Evolutionary conservation across 2,329 filamentous ascomycete genomes (phyloP).

Genomic region (Zymoseptoria ardabiliae): DNA sequence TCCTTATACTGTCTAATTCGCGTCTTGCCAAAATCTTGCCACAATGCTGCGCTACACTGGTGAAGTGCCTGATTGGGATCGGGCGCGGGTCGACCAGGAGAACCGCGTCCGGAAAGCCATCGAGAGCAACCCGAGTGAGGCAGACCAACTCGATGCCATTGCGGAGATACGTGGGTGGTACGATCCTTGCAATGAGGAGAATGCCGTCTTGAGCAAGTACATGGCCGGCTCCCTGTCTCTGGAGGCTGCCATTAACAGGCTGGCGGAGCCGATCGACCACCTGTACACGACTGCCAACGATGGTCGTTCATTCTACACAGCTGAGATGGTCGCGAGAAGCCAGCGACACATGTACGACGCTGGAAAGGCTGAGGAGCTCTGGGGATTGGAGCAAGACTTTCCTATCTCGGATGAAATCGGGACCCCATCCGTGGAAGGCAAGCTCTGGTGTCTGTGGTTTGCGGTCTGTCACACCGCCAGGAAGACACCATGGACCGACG

Average conservation of each 20-base stretch:
- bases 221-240: not conserved
- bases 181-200: constrained; percentile 13
- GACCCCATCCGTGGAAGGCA: not conserved
- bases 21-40: not conserved
- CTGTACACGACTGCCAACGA: constrained; percentile 10
- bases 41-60: not conserved
- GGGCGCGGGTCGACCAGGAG: not conserved
- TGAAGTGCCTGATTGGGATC: not conserved
- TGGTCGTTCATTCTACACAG: constrained; percentile 2
- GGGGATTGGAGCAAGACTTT: constrained; percentile 3
- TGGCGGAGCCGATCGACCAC: constrained; percentile 25
- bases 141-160: constrained; percentile 26
- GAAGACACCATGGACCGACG: not conserved
- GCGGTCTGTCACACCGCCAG: not conserved
- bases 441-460: not conserved
- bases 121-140: constrained; percentile 13
- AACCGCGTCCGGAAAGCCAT: constrained; percentile 10
- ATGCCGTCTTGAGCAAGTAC: not conserved
- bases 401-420: not conserved
- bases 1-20: not conserved
- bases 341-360: not conserved
- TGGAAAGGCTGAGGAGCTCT: not conserved
- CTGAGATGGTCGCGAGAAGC: constrained; percentile 1
- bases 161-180: constrained; percentile 28
- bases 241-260: constrained; percentile 8